phyloP scores from a whole-genome alignment of 345 rosid species.

The Gynandropsis gynandra region DNA sequence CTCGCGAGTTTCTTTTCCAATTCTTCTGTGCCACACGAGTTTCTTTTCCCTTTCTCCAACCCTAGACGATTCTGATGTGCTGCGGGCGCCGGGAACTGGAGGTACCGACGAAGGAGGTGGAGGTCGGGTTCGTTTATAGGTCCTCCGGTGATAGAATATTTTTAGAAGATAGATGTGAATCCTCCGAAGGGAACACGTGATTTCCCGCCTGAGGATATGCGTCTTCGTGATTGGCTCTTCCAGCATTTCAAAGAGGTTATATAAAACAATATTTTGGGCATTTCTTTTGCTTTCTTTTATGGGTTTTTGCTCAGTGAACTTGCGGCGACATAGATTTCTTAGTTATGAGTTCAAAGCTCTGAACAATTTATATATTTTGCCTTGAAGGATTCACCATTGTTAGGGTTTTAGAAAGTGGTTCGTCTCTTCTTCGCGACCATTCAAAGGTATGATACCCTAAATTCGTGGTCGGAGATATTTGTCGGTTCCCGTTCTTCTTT shows the following conservation, averaged over 20 bases:
- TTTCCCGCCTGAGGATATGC: conserved; percentile 91
- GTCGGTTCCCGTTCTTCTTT: too few species aligned
- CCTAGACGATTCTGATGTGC: conserved; percentile 30
- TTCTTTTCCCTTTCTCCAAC: conserved; percentile 10
- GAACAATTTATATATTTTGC: too few species aligned
- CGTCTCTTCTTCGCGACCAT: too few species aligned
- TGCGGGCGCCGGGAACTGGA: conserved; percentile 28
- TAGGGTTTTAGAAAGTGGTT: too few species aligned
- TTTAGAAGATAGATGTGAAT: conserved; percentile 68
- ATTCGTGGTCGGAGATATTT: too few species aligned
- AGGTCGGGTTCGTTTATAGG: conserved; percentile 61
- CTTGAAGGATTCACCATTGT: too few species aligned
- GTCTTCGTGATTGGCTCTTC: conserved; percentile 89
- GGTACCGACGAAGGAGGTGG: conserved; percentile 27
- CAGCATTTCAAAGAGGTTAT: conserved; percentile 72
- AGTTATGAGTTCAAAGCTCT: too few species aligned
- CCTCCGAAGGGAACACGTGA: conserved; percentile 95
- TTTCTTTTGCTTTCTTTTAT: not conserved
- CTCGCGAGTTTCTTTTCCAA: too few species aligned
- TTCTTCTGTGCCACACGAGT: conserved; percentile 12
- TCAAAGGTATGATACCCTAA: too few species aligned
- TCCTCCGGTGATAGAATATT: conserved; percentile 35
- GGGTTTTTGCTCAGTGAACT: too few species aligned
- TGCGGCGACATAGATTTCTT: too few species aligned
- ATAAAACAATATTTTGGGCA: not conserved